phyloP scores from a whole-genome alignment of 306 rosid genomes.

The Mimosa bimucronata region DNA sequence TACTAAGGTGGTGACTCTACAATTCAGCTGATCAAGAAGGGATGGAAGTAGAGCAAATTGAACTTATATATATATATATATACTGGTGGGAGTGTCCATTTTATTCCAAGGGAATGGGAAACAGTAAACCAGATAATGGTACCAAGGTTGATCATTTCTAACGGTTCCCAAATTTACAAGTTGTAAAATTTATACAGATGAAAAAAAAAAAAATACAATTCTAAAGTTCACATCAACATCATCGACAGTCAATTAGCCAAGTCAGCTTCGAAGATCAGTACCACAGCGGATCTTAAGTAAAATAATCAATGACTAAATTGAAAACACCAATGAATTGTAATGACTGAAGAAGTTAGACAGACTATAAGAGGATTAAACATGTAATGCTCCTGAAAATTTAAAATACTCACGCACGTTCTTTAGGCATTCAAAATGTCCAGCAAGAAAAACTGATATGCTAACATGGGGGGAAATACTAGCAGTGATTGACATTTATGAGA shows the following conservation, averaged over 20 bases:
- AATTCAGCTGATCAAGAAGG: constrained; percentile 1
- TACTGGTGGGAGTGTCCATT: constrained; percentile 6
- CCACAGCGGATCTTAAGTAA: background rate
- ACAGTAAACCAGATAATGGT: background rate
- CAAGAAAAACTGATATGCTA: constrained; percentile 10
- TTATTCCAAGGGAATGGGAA: background rate
- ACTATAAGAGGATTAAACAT: background rate
- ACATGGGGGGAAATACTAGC: background rate
- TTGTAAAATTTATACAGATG: background rate
- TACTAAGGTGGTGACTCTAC: background rate
- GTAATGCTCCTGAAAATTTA: background rate
- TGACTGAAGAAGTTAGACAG: background rate
- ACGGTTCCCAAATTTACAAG: background rate
- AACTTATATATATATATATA: background rate
- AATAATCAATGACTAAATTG: background rate
- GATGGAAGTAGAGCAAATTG: background rate
- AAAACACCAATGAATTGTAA: background rate
- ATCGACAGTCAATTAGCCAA: background rate
- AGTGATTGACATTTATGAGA: background rate
- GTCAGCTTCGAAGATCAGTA: background rate
- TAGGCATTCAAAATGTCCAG: background rate
- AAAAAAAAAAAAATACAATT: background rate
- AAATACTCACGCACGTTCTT: background rate
- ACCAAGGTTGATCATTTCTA: background rate
- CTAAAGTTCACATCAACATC: background rate